Percentiles rank a stretch among this genome's conserved stretches.
Conservation (phyloP, 495 filamentous ascomycete species). For the Penicillium coffeae region DNA sequence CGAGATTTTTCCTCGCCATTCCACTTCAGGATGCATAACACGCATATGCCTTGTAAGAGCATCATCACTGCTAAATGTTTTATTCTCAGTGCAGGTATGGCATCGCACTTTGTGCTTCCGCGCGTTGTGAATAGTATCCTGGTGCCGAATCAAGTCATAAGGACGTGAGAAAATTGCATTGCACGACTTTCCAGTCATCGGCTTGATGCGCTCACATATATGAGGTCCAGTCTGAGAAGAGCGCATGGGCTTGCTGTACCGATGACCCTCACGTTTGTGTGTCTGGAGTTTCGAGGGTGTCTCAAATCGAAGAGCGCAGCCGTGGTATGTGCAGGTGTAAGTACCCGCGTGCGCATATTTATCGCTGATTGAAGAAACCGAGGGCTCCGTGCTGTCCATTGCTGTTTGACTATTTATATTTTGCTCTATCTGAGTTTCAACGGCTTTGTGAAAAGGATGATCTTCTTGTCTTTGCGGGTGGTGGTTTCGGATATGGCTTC, state of each 20-base stretch:
- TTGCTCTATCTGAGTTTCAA: too few relatives aligned
- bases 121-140: constrained; percentile 95
- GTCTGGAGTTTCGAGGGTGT: constrained; percentile 82
- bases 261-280: constrained; percentile 92
- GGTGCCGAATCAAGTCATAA: constrained; percentile 94
- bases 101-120: constrained; percentile 93
- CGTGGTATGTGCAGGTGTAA: constrained; percentile 93
- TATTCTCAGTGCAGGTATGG: constrained; percentile 89
- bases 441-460: too few relatives aligned
- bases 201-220: constrained; percentile 87
- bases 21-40: constrained; percentile 82
- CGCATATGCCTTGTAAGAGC: constrained; percentile 88
- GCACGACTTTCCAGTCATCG: constrained; percentile 92
- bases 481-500: too few relatives aligned
- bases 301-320: constrained; percentile 84
- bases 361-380: constrained; percentile 52
- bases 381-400: too few relatives aligned
- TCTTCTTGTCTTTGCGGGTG: too few relatives aligned
- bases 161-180: constrained; percentile 94
- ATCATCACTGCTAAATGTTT: constrained; percentile 91
- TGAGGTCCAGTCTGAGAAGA: constrained; percentile 86
- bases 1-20: constrained; percentile 68
- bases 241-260: constrained; percentile 56
- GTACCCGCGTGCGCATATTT: constrained; percentile 76
- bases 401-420: too few relatives aligned